Evolutionary conservation across 257 asterid genomes (phyloP).

Genomic region (Ilex asprella): DNA sequence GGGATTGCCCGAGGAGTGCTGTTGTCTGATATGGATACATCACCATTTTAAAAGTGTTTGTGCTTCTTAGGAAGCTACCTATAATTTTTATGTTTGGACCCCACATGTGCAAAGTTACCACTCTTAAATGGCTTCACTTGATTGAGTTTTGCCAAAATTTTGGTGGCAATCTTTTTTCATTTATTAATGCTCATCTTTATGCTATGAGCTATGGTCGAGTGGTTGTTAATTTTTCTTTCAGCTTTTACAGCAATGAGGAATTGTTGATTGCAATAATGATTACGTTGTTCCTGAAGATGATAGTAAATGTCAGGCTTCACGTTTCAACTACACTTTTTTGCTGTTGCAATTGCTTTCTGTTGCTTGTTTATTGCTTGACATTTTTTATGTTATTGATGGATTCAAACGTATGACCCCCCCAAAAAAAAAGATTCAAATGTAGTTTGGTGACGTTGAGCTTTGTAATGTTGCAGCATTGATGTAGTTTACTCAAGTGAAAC

Average conservation of each 20-base stretch:
- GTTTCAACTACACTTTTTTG: neutral
- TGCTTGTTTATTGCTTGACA: conserved; percentile 5
- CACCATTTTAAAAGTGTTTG: no score
- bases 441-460: neutral
- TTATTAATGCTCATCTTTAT: no score
- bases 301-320: neutral
- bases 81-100: neutral
- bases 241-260: neutral
- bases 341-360: neutral
- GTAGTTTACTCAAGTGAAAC: conserved; percentile 72
- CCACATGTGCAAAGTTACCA: neutral
- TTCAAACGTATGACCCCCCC: no score
- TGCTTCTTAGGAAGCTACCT: no score
- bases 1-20: no score
- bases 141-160: neutral
- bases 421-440: neutral
- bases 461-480: conserved; percentile 62
- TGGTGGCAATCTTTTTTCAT: neutral
- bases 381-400: no score
- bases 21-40: no score
- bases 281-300: neutral
- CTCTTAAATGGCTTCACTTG: neutral
- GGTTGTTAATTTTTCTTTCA: no score
- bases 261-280: neutral
- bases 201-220: neutral